Evolutionary conservation across 768 basidiomycete species (phyloP), one percentile per base, ranked within the genome.

Genomic region (Gelatoporia subvermispora): DNA sequence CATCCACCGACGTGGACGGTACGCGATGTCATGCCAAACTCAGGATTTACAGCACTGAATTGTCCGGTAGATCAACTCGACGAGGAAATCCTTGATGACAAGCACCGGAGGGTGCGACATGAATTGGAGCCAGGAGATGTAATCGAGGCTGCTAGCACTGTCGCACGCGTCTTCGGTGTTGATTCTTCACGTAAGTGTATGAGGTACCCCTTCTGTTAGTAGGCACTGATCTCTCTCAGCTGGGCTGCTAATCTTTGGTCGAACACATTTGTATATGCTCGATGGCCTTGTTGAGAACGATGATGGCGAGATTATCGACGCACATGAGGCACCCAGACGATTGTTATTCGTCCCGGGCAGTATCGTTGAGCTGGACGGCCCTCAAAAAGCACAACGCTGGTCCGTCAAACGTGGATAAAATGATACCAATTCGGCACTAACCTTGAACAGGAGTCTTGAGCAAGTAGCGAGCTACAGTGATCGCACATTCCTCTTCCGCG

Each of bases 91-190:
- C 73, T 81, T 1, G 93, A 93, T 40, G 92, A 95, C 66, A 95
- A 92, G 59, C 85, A 93, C 63, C 79, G 93, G 16, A 73, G 90
- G 47, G 82, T 96, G 7, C 76, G 91, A 35, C 89, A 92, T 58
- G 85, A 93, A 50, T 72, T 95, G 21, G 89, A 93, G 61, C 82
- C 88, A 20, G 89, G 90, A 3, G 93, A 97, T 63, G 78, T 93
- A 8, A 89, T 97, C 31, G 89, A 94, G 54, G 89, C 82, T 13
- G 82, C 89, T 7, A 77, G 77, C 45, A 97, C 93, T 10, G 89
- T 94, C 41, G 88, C 90, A 5, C 79, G 92, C 11, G 81, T 96
- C 42, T 82, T 82, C 13, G 94, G 93, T 1, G 90, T 97, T 3
- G 94, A 96, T 65, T 90, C 91, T 15, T 91, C 85, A 51, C 92